phyloP scores from a whole-genome alignment of 2,329 filamentous ascomycete species.

The Beauveria sp. region DNA sequence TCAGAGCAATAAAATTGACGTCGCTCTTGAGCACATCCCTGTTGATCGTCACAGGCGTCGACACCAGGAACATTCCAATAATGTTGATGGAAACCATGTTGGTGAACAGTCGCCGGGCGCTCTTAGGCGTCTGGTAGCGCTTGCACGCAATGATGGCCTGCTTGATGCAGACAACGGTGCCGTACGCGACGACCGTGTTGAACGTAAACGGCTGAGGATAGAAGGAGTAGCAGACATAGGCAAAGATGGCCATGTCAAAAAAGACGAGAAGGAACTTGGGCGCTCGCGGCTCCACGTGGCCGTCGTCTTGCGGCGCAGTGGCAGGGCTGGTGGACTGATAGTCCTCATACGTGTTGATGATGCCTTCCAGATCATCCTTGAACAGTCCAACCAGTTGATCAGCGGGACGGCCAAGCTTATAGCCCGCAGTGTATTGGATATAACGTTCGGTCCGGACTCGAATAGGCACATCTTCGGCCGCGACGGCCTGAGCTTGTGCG shows the following conservation, averaged over 20 bases:
- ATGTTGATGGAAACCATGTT: conserved; percentile 18
- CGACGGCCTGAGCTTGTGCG: neutral
- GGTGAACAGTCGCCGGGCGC: conserved; percentile 15
- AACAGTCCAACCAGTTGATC: conserved; percentile 15
- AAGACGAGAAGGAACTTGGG: conserved; percentile 16
- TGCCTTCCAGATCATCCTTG: conserved; percentile 16
- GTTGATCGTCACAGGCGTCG: conserved; percentile 16
- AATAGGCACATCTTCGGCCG: conserved; percentile 11
- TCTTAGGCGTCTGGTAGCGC: conserved; percentile 17
- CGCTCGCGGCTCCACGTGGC: conserved; percentile 14
- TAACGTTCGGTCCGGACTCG: conserved; percentile 14
- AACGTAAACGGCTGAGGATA: conserved; percentile 17
- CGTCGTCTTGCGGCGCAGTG: neutral
- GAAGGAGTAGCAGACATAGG: conserved; percentile 17
- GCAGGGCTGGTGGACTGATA: conserved; percentile 9
- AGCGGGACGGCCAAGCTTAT: conserved; percentile 15
- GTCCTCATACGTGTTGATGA: conserved; percentile 16
- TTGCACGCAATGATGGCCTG: conserved; percentile 15
- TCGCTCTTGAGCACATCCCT: conserved; percentile 12
- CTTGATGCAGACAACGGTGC: conserved; percentile 16
- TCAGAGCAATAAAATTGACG: conserved; percentile 13
- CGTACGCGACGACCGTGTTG: conserved; percentile 17
- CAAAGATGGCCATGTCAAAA: conserved; percentile 16
- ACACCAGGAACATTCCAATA: conserved; percentile 15
- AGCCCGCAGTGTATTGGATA: conserved; percentile 15